Percentiles rank a stretch among this genome's conserved stretches.
Conservation (phyloP, 2,329 filamentous ascomycete genomes). For the Pseudogymnoascus sp. region DNA sequence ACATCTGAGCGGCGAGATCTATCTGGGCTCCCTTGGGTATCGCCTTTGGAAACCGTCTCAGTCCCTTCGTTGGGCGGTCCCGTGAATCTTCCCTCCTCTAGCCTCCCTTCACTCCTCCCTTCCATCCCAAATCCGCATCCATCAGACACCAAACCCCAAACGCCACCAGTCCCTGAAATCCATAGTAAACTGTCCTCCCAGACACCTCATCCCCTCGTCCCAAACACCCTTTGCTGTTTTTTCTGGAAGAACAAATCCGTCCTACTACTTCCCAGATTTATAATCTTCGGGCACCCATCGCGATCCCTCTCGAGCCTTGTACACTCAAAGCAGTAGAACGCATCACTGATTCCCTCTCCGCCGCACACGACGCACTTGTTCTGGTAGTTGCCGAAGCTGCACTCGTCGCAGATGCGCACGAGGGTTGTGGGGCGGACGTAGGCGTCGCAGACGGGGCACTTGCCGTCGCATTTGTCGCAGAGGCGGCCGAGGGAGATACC, state of each 20-base stretch:
- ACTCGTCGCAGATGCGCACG: constrained; percentile 98
- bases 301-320: constrained; percentile 93
- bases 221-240: constrained; percentile 8
- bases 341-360: constrained; percentile 94
- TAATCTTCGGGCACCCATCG: constrained; percentile 98
- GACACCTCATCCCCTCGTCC: neutral
- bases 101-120: neutral
- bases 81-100: neutral
- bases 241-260: constrained; percentile 62
- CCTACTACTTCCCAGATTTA: constrained; percentile 90
- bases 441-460: constrained; percentile 97
- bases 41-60: neutral
- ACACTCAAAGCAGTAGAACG: constrained; percentile 99
- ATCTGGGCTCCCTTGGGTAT: neutral
- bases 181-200: neutral
- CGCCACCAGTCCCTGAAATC: neutral
- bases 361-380: constrained; percentile 99
- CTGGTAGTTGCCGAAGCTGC: constrained; percentile 98
- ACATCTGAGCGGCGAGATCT: neutral
- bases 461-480: constrained; percentile 99
- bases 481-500: constrained; percentile 97
- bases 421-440: constrained; percentile 97
- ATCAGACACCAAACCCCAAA: neutral
- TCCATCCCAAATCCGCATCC: neutral
- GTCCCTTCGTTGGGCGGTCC: neutral